Conservation (phyloP, 139 green algal genomes). For the Auxenochlorella pyrenoidosa region DNA sequence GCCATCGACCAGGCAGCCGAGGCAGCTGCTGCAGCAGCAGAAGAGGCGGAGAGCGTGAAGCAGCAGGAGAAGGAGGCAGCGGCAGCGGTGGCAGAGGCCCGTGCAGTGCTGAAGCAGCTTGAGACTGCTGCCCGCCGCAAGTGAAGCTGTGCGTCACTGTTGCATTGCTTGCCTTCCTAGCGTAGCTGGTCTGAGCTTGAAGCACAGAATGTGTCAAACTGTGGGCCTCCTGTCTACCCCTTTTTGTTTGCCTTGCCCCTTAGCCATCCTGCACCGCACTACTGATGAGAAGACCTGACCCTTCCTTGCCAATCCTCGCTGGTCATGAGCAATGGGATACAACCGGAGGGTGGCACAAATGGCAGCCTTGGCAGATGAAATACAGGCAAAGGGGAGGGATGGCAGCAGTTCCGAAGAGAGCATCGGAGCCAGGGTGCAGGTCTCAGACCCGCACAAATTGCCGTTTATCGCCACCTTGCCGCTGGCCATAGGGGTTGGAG, state of each 20-base stretch:
- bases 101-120: constrained; percentile 14
- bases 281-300: neutral
- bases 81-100: constrained; percentile 1
- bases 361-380: too few relatives aligned
- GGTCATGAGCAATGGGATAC: too few relatives aligned
- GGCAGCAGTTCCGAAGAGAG: too few relatives aligned
- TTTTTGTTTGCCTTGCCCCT: too few relatives aligned
- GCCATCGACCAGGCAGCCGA: constrained; percentile 24
- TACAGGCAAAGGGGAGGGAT: too few relatives aligned
- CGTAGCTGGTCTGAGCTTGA: neutral
- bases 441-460: constrained; percentile 76
- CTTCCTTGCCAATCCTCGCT: too few relatives aligned
- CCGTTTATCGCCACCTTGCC: constrained; percentile 68
- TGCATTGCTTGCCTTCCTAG: neutral
- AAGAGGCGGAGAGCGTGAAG: constrained; percentile 9
- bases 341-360: too few relatives aligned
- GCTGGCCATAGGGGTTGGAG: constrained; percentile 89
- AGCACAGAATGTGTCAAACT: neutral
- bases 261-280: too few relatives aligned
- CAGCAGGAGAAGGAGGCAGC: constrained; percentile 18
- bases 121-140: neutral
- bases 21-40: neutral
- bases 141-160: neutral
- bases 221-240: too few relatives aligned
- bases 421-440: too few relatives aligned